A percentile compares a stretch with the other conserved stretches of the same genome.
Evolutionary conservation across 306 rosid species (phyloP).

Genomic region (Boehmeria nivea): DNA sequence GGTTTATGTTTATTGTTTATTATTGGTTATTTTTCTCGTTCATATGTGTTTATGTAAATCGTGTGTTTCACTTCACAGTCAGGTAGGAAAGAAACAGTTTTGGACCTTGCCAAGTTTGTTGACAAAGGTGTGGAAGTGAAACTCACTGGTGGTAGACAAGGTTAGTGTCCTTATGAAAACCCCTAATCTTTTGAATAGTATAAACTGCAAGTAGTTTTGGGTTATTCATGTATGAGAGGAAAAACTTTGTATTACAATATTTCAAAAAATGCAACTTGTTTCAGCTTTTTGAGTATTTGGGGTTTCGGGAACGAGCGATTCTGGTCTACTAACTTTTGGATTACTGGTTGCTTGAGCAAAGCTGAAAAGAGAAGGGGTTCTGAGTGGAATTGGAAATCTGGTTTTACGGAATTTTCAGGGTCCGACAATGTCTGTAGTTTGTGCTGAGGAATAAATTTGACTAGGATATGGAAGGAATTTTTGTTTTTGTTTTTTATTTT

Average conservation of each 20-base stretch:
- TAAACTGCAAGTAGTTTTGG: too few relatives aligned
- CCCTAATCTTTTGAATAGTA: too few relatives aligned
- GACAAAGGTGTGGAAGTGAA: constrained; percentile 92
- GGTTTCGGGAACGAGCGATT: too few relatives aligned
- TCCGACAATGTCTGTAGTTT: too few relatives aligned
- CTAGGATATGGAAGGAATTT: too few relatives aligned
- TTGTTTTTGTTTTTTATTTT: too few relatives aligned
- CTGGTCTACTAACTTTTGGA: not conserved
- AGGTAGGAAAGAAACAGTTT: constrained; percentile 74
- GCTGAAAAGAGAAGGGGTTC: not conserved
- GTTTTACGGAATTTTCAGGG: too few relatives aligned
- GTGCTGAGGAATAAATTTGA: too few relatives aligned
- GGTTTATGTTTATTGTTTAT: not conserved
- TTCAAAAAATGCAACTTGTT: not conserved
- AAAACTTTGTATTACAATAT: too few relatives aligned
- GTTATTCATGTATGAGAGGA: too few relatives aligned
- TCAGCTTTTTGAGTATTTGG: not conserved
- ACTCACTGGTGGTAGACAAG: constrained; percentile 93
- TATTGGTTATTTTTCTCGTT: too few relatives aligned
- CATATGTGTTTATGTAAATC: not conserved
- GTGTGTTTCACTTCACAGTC: constrained; percentile 42
- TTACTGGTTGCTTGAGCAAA: not conserved
- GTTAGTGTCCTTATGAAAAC: constrained; percentile 24
- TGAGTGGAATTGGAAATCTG: too few relatives aligned
- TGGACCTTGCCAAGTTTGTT: constrained; percentile 81